Evolutionary conservation across 495 filamentous ascomycete genomes (phyloP).

Genomic region (Penicillium salamii): DNA sequence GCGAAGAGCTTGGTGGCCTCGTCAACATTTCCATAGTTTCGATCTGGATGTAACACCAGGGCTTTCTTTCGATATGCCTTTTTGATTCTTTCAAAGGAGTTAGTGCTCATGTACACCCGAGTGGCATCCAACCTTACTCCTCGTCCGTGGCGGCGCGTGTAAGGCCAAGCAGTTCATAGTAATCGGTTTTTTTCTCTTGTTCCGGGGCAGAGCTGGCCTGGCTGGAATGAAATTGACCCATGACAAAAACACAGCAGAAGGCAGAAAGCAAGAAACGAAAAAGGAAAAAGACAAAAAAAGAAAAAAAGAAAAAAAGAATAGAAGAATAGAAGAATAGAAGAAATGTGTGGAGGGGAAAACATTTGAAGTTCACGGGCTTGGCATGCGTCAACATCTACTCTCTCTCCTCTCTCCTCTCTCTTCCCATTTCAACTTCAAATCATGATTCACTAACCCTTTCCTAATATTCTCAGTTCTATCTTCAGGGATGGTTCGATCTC

Average conservation of each 20-base stretch:
- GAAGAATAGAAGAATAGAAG: neutral
- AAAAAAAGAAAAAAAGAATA: neutral
- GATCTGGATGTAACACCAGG: slow-evolving; percentile 90
- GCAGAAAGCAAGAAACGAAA: neutral
- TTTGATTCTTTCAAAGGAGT: slow-evolving; percentile 64
- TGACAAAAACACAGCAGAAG: slow-evolving; percentile 26
- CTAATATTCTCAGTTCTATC: neutral
- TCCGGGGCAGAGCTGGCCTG: slow-evolving; percentile 27
- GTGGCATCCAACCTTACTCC: slow-evolving; percentile 58
- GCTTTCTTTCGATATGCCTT: slow-evolving; percentile 90
- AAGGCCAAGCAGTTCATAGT: slow-evolving; percentile 85
- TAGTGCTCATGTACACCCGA: neutral
- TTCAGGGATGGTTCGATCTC: slow-evolving; percentile 39
- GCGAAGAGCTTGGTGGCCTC: slow-evolving; percentile 82
- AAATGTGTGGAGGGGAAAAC: neutral
- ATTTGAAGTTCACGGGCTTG: neutral
- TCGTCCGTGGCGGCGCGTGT: slow-evolving; percentile 71
- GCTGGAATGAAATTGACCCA: slow-evolving; percentile 80
- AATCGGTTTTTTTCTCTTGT: slow-evolving; percentile 65
- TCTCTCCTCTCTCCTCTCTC: neutral
- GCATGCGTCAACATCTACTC: neutral
- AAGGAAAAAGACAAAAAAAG: neutral
- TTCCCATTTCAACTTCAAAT: neutral
- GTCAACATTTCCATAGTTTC: slow-evolving; percentile 85
- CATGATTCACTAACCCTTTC: neutral